Evolutionary conservation across 2,329 filamentous ascomycete genomes (phyloP), one percentile per base, ranked within the genome.

Genomic region (Alternaria panax): DNA sequence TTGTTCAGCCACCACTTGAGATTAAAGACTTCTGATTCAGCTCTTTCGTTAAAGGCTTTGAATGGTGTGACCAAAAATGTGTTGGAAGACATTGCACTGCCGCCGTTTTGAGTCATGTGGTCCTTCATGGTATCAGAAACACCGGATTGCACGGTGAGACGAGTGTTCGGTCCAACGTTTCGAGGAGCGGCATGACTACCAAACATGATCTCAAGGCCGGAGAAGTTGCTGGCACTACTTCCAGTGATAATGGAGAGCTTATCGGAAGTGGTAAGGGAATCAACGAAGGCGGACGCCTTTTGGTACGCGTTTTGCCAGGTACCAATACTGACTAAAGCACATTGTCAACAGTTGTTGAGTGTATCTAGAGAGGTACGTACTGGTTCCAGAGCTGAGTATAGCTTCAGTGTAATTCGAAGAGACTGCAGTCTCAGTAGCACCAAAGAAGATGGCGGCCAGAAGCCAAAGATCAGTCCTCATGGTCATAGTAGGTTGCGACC

Each of bases 211-310:
- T 46, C n/a, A 7, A 59, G 20, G 20, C 54, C 58, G 16, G 62
- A 51, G 14, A 59, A 62, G 20, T 59, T 61, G 18, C 55, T 45
- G 20, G 55, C 59, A 28, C 48, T 53, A 20, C 54, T 43, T 66
- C 74, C 42, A 63, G 72, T 54, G 68, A 75, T 34, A 24, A 73
- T 68, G 63, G 75, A 79, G 14, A 79, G 67, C 54, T 81, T 81
- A 36, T 81, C 79, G 20, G 75, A 71, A 6, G 74, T 62, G 1
- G 75, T 77, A 24, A 81, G 65, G 24, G 75, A 65, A 3, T 69
- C 69, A n/a, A 80, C 74, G 18, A 81, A 73, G 2, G 63, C 64
- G 36, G 71, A 71, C 3, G 79, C 79, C 58, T 78, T 75, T 22
- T 60, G 40, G 28, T 68, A 69, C 4, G 65, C 67, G 47, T 62